These are phyloP conservation scores for Avena atlantica DNA, from an alignment of 176 grass and related monocot species.

Conservation along the genomic window DNA sequence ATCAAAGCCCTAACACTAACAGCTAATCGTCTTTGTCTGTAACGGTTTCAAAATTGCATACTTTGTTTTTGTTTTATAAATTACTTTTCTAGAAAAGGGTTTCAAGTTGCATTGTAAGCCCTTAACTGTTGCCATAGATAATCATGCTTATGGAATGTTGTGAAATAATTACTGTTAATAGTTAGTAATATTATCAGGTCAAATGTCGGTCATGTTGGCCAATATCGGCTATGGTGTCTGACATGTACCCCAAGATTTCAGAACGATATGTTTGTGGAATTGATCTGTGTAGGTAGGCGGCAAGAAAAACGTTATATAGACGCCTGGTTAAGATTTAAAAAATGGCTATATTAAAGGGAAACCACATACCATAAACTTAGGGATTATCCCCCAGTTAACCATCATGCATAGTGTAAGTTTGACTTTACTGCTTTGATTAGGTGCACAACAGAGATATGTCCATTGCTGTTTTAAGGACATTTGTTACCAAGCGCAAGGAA, in stretches of 20 bases:
- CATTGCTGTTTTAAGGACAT: constrained; percentile 89
- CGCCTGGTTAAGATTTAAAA: not conserved
- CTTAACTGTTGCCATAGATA: not conserved
- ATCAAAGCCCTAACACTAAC: not conserved
- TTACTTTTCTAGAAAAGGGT: too few species aligned
- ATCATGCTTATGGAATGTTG: not conserved
- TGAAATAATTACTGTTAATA: not conserved
- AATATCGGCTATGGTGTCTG: not conserved
- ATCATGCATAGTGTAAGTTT: not conserved
- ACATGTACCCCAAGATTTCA: not conserved
- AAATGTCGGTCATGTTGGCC: not conserved
- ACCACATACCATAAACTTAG: not conserved
- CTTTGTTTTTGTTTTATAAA: too few species aligned
- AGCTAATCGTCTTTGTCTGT: not conserved
- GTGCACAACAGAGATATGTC: constrained; percentile 99
- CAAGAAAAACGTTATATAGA: not conserved
- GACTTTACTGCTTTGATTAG: constrained; percentile 54
- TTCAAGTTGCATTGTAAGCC: not conserved
- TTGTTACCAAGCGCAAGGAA: constrained; percentile 81
- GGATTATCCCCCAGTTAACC: not conserved
- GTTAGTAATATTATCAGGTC: not conserved
- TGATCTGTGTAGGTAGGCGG: not conserved
- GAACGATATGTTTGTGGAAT: not conserved
- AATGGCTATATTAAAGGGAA: not conserved
- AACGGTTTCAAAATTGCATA: not conserved